phyloP scores from a whole-genome alignment of 805 yeast species.

The Monosporozyma unispora region DNA sequence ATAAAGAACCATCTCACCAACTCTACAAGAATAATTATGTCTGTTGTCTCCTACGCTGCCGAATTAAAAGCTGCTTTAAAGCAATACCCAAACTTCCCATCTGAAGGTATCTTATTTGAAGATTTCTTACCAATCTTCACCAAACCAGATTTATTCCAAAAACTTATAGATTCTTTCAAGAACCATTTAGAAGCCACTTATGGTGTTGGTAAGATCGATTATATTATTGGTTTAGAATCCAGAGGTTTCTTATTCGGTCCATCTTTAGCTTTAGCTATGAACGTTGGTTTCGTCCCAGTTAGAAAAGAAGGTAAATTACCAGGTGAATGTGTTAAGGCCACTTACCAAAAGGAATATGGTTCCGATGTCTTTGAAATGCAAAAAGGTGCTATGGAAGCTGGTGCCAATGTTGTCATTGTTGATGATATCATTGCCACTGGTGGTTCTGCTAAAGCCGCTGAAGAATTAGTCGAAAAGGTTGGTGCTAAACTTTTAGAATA shows the following conservation, averaged over 20 bases:
- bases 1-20: not conserved
- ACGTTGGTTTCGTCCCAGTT: slow-evolving; percentile 88
- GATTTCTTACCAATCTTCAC: slow-evolving; percentile 93
- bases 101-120: slow-evolving; percentile 86
- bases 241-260: slow-evolving; percentile 98
- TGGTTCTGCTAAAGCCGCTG: slow-evolving; percentile 93
- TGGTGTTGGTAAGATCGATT: slow-evolving; percentile 57
- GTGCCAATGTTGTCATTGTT: slow-evolving; percentile 75
- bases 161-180: slow-evolving; percentile 72
- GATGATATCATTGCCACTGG: slow-evolving; percentile 98
- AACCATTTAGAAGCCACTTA: slow-evolving; percentile 53
- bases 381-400: slow-evolving; percentile 65
- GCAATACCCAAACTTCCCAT: slow-evolving; percentile 91
- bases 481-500: slow-evolving; percentile 72
- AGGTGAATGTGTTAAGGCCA: slow-evolving; percentile 65
- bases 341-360: slow-evolving; percentile 88
- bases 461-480: slow-evolving; percentile 60
- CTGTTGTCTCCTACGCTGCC: slow-evolving; percentile 29
- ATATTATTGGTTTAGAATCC: slow-evolving; percentile 88
- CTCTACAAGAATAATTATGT: slow-evolving; percentile 15
- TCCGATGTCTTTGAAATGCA: slow-evolving; percentile 84
- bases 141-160: slow-evolving; percentile 70
- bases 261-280: slow-evolving; percentile 77
- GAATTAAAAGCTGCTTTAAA: slow-evolving; percentile 47
- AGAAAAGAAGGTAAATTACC: slow-evolving; percentile 95